Base-by-base conservation (phyloP, 2,329 filamentous ascomycete genomes). In the Penicillium aurantiogriseum region DNA sequence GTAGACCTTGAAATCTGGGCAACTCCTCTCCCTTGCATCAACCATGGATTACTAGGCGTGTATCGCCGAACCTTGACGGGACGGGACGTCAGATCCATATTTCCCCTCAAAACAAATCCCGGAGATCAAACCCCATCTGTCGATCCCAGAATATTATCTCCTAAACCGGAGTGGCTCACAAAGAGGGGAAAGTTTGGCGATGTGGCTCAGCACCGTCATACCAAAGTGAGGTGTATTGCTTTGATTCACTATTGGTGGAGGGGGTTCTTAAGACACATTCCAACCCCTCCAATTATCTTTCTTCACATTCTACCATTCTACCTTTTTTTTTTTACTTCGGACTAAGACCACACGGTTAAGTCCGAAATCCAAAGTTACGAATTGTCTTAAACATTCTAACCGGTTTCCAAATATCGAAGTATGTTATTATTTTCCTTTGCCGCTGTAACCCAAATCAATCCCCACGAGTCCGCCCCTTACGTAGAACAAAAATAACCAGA, bases 41-140 rank as follows among this genome's bases (percentile, higher is more conserved):
- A 68, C 67, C 67, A 57, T 72, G 68, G 69, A 51, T 67, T 67
- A 59, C 51, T 60, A 60, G 61, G n/a, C 62, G 67, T 69, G 66
- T 65, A 63, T 61, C 60, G 67, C 67, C 67, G 65, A 73, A 73
- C 71, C 69, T 74, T 73, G 68, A 73, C 71, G 71, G 71, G 68
- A 70, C 71, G 71, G 71, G 65, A 70, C 71, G 70, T 67, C 42
- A 45, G 54, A 54, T 50, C 51, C 54, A 59, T 54, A 59, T 54
- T 47, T 38, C 33, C 44, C 31, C 40, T 49, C 50, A 44, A 3
- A 27, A 42, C 15, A 15, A 31, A 54, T 35, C 43, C 38, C 54
- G 46, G 45, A 35, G 42, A 53, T 49, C 55, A 53, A 25, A 33
- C 43, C 43, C 38, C 13, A 43, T 51, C 36, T 39, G 59, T 51